A percentile compares a stretch with the other conserved stretches of the same genome.
These are phyloP conservation scores for Fusarium newnesense DNA, from an alignment of 2,329 filamentous ascomycete genomes.

Conservation along the genomic window DNA sequence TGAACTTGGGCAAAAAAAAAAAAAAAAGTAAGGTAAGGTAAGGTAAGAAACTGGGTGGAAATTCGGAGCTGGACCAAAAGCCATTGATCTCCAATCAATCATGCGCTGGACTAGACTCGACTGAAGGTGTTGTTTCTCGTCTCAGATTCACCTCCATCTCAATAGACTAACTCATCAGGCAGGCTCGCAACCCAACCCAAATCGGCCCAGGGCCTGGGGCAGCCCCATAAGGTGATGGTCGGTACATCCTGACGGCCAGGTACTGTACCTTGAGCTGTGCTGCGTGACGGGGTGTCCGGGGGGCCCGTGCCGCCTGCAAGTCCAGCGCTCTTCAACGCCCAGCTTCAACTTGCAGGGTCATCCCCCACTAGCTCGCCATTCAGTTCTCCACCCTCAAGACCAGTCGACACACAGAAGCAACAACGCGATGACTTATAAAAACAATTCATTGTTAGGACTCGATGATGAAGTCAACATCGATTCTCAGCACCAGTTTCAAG, in stretches of 20 bases:
- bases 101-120: slow-evolving; percentile 22
- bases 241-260: not conserved
- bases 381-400: slow-evolving; percentile 14
- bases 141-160: not conserved
- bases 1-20: not conserved
- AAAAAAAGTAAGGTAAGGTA: not conserved
- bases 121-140: slow-evolving; percentile 34
- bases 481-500: not conserved
- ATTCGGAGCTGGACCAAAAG: slow-evolving; percentile 26
- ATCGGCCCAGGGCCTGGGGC: slow-evolving; percentile 1
- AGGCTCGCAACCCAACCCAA: slow-evolving; percentile 29
- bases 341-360: slow-evolving; percentile 29
- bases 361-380: slow-evolving; percentile 27
- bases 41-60: slow-evolving; percentile 27
- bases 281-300: slow-evolving; percentile 13
- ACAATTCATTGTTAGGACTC: slow-evolving; percentile 8
- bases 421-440: slow-evolving; percentile 10
- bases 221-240: slow-evolving; percentile 10
- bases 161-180: not conserved
- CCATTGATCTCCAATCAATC: slow-evolving; percentile 37
- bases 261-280: not conserved
- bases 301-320: slow-evolving; percentile 30
- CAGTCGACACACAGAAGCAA: not conserved
- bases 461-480: slow-evolving; percentile 4
- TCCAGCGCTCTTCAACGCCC: slow-evolving; percentile 33